Percentiles rank a stretch among this genome's conserved stretches.
These are phyloP conservation scores for Lactuca saligna DNA, from an alignment of 129 eudicot species.

Conservation along the genomic window DNA sequence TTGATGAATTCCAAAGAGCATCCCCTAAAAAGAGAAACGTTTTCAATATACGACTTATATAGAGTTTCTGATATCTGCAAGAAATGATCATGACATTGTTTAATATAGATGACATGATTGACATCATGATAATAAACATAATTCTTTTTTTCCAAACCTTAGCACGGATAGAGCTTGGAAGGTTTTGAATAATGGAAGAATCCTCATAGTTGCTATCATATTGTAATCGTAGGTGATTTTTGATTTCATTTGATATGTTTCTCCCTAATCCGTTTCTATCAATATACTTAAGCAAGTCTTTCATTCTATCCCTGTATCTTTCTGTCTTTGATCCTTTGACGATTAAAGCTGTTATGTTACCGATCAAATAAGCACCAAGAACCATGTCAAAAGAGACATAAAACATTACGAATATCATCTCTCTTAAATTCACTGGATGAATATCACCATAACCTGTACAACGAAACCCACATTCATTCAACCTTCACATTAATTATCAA, in stretches of 20 bases:
- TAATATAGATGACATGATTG: background rate
- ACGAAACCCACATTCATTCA: conserved; percentile 21
- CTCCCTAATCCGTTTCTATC: conserved; percentile 71
- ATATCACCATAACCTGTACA: conserved; percentile 90
- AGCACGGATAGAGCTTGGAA: conserved; percentile 86
- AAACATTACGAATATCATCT: conserved; percentile 87
- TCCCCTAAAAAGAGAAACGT: conserved; percentile 67
- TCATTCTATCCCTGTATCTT: conserved; percentile 85
- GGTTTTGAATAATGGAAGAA: conserved; percentile 71
- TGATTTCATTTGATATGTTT: conserved; percentile 72
- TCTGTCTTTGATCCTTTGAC: conserved; percentile 97
- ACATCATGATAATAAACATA: background rate
- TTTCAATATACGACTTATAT: conserved; percentile 55
- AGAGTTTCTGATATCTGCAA: conserved; percentile 80
- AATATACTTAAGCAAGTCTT: conserved; percentile 73
- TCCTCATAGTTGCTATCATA: conserved; percentile 85
- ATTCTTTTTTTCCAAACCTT: conserved; percentile 42
- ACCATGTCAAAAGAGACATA: conserved; percentile 95
- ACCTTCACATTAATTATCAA: background rate
- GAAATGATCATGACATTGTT: conserved; percentile 11
- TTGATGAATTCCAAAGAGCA: conserved; percentile 84
- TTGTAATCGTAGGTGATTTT: conserved; percentile 71
- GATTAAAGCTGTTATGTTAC: conserved; percentile 94
- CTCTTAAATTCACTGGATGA: conserved; percentile 92
- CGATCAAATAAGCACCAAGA: conserved; percentile 93